Base-by-base conservation (phyloP, 495 filamentous ascomycete genomes). In the Clohesyomyces aquaticus region DNA sequence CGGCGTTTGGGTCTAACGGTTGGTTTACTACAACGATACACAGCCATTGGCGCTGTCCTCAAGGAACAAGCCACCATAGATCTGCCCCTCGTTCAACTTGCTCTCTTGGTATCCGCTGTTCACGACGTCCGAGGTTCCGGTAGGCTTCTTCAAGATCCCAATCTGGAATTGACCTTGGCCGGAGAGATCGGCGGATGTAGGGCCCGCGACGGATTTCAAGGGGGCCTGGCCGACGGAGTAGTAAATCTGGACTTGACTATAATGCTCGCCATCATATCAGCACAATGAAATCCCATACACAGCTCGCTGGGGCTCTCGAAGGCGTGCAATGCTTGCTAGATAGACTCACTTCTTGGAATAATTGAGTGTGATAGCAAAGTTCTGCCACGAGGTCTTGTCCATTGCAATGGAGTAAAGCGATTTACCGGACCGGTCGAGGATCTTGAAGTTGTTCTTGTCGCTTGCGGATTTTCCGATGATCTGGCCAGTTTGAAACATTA, bases 401-500 rank as follows among this genome's bases (percentile, higher is more conserved):
- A 65, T 65, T 16, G 67, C 55, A n/a, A 64, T 52, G 8, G 67
- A 67, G 52, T 64, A 70, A n/a, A 70, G 21, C 16, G 19, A 45
- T 47, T 58, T 41, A 38, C 60, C 62, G n/a, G 26, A 56, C 29
- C 67, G 58, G 48, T 70, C 62, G 18, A 70, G 41, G 28, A 70
- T 60, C 63, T 70, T 70, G 55, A 60, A 70, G 52, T 63, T 70
- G 27, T 66, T 59, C 58, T 67, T 70, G 54, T 67, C 67, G 32
- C 42, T 22, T 6, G 61, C 54, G 18, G 63, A 66, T 27, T 66
- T 70, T 18, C 67, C 67, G 48, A 70, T 70, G 55, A 70, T 59
- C 6, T 53, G 49, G 8, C 63, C 67, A 27, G 53, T 28, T 42
- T 70, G 62, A 59, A 70, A 67, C 50, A 53, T 38, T 42, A 70